Evolutionary conservation across 805 yeast genomes (phyloP), one percentile per base, ranked within the genome.

Genomic region (Diddensiella santjacobensis): DNA sequence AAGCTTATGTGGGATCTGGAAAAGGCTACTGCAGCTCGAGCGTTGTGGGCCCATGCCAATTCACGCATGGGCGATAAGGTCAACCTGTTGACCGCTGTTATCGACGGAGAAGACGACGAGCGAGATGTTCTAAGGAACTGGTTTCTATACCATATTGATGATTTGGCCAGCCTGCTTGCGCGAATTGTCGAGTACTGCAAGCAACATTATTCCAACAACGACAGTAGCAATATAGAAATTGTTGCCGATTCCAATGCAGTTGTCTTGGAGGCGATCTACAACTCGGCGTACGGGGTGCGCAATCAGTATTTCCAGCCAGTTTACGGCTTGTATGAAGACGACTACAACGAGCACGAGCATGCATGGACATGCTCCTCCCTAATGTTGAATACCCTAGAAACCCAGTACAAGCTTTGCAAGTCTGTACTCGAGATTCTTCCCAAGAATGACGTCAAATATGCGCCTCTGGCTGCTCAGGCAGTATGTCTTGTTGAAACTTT

Each of bases 21-120:
- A 51, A 71, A 73, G 49, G 56, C 75, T 49, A 63, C 71, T 29
- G 78, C 80, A n/a, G 78, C 81, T 8, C 60, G 63, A 47, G 67
- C 65, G 15, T 60, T 81, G 11, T 75, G 78, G 69, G 54, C 51
- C 17, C 55, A 51, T 42, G 33, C 49, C 18, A 56, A 58, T 40
- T 17, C 42, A 11, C 18, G 33, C 18, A 36, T 54, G 23, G 40
- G 50, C 11, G 57, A 51, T 17, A 26, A 44, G 1, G 50, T 51
- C 18, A 53, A 52, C 24, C 49, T 57, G 1, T 38, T 55, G 22
- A 57, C 45, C 0, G 52, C 52, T 10, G 58, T 49, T 1, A 38
- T 41, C 29, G 33, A 23, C 23, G 29, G 48, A 15, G n/a, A 36
- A 10, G 44, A 45, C 2, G 40, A 40, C 15, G 37, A 18, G 1